Evolutionary conservation across 257 asterid genomes (phyloP).

Genomic region (Solanum clarkiae): DNA sequence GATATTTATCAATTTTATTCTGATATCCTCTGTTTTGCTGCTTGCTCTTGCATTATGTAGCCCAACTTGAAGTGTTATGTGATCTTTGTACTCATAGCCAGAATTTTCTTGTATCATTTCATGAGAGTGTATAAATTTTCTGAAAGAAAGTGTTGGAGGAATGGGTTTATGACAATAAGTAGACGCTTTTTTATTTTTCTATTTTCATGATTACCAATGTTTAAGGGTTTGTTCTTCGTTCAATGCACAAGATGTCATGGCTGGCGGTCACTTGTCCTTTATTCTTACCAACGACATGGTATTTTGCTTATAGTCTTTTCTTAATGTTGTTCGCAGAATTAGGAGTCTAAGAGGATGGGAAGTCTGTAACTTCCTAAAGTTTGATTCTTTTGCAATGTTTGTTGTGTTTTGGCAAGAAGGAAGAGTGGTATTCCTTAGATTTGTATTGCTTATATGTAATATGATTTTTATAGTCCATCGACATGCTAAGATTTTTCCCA

Average conservation of each 20-base stretch:
- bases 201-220: not conserved
- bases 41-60: not conserved
- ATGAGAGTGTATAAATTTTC: not conserved
- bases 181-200: not conserved
- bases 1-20: not conserved
- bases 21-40: not conserved
- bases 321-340: not conserved
- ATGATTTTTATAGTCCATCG: no score
- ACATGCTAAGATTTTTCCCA: not conserved
- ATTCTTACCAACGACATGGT: not conserved
- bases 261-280: not conserved
- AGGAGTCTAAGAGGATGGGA: not conserved
- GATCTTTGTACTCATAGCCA: not conserved
- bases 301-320: not conserved
- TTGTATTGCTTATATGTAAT: no score
- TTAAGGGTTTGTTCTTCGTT: not conserved
- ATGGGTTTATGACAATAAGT: not conserved
- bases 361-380: not conserved
- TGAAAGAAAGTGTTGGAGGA: not conserved
- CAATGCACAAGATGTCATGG: not conserved
- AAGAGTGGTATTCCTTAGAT: not conserved
- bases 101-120: not conserved
- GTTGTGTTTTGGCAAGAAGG: not conserved
- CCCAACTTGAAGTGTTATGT: not conserved
- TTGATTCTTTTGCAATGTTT: not conserved